Evolutionary conservation across 805 yeast genomes (phyloP), one percentile per base, ranked within the genome.

Genomic region (Cyberlindnera misumaiensis): DNA sequence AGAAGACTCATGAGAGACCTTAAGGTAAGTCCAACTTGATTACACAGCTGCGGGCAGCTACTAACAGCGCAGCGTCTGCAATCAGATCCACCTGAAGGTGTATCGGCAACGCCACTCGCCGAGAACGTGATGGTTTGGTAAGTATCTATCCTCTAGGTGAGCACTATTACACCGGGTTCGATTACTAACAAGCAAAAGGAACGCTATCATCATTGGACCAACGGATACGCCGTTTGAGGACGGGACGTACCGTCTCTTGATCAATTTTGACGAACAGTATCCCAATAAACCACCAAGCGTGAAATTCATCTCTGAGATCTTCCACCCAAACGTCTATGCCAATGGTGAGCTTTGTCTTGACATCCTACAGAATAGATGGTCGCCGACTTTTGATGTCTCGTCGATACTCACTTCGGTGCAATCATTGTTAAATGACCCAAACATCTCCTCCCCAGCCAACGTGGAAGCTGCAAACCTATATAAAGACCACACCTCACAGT

Each of bases 1-100:
- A 83, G 96, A 77, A 80, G 98, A 68, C 77, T 93, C 55, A 93
- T 93, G 97, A 84, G 98, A 63, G 98, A 93, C 65, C 87, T 93
- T 65, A 89, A 88, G 63, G 84, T 81, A 64, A 34, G 83, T 50
- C 6, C 16, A 20, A 9, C 12, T 14, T 12, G 8, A 15, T 14
- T 30, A 8, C 8, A 9, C 25, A 9, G 17, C 14, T 14, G 8
- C 5, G 13, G 12, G 12, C 14, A 6, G 9, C 4, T 37, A 43
- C 43, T 28, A 35, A 37, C 34, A 14, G 11, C 6, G 12, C 22
- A 30, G 81, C 81, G 97, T 52, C 89, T 93, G 82, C 96, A 93
- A 63, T 93, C 83, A 67, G 98, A 93, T 62, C 93, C 97, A 11
- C 96, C 98, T 17, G 93, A 95, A 25, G 98, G 98, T 12, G 95